Base-by-base conservation (phyloP, 495 filamentous ascomycete genomes). In the Trichoderma erinaceum region DNA sequence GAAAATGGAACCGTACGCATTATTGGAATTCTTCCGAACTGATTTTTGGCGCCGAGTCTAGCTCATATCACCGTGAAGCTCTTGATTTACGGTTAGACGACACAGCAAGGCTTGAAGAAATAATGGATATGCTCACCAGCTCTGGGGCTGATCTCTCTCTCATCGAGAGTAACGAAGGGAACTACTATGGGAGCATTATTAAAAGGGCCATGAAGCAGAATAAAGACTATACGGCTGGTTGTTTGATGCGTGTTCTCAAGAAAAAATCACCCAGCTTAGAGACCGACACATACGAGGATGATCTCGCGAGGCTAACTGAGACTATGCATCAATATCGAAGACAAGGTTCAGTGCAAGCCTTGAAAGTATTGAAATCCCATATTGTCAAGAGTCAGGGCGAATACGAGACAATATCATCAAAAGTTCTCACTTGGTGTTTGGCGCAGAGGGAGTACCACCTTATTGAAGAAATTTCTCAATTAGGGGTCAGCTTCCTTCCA, bases 41-140 rank as follows among this genome's bases (percentile, higher is more conserved):
- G 10, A 25, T 7, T 4, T 7, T 11, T 23, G 10, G 5, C 35
- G 35, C 4, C 8, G 8, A 5, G 8, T 38, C 35, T 5, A 38
- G 35, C 8, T 38, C 8, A 38, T 38, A 0, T 38, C 8, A 38
- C 35, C 8, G 4, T 0, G 21, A 11, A 8, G 72, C 63, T 64
- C 69, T 10, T 48, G 68, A 35, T 73, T 73, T 63, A 35, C 66
- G 8, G 8, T 61, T 7, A 71, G 56, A 29, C 38, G 21, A 69
- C 18, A 66, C 32, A 23, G 66, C 71, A 13, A 43, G 71, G 12
- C 64, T 73, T 65, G 69, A 72, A 32, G 71, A 76, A 35, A 73
- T 72, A 8, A 56, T 75, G 15, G 16, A 63, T 27, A 71, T 73
- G 66, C 70, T 75, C 12, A 41, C 27, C 12, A 12, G 35, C 16